phyloP scores from a whole-genome alignment of 306 rosid species.

The Gillenia trifoliata region DNA sequence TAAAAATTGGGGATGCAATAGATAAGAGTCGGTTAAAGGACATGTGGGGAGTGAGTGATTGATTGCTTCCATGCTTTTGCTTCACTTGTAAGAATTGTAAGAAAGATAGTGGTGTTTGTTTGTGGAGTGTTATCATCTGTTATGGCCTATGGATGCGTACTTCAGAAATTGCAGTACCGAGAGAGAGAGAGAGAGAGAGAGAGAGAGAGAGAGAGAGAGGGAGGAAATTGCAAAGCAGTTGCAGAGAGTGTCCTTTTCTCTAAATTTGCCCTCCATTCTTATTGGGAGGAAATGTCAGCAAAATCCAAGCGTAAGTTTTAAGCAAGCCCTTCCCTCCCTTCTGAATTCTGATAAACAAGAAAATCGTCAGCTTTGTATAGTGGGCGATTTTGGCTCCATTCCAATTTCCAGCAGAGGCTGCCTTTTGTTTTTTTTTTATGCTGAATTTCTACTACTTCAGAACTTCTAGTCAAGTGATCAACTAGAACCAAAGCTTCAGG shows the following conservation, averaged over 20 bases:
- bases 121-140: neutral
- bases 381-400: slow-evolving; percentile 27
- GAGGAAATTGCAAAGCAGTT: slow-evolving; percentile 30
- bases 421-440: neutral
- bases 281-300: slow-evolving; percentile 4
- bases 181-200: neutral
- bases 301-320: neutral
- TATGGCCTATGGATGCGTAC: neutral
- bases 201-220: neutral
- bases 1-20: neutral
- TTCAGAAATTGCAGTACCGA: neutral
- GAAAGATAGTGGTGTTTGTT: neutral
- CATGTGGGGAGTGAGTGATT: neutral
- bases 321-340: neutral
- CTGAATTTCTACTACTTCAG: too few species aligned
- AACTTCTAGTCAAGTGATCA: neutral
- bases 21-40: neutral
- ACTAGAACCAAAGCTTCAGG: neutral
- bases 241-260: slow-evolving; percentile 8
- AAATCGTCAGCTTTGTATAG: neutral
- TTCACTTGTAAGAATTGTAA: slow-evolving; percentile 11
- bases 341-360: neutral
- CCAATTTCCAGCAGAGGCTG: neutral
- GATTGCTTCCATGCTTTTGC: neutral
- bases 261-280: neutral